Base-by-base conservation (phyloP, 2,329 filamentous ascomycete species). In the Pseudogymnoascus sp. region DNA sequence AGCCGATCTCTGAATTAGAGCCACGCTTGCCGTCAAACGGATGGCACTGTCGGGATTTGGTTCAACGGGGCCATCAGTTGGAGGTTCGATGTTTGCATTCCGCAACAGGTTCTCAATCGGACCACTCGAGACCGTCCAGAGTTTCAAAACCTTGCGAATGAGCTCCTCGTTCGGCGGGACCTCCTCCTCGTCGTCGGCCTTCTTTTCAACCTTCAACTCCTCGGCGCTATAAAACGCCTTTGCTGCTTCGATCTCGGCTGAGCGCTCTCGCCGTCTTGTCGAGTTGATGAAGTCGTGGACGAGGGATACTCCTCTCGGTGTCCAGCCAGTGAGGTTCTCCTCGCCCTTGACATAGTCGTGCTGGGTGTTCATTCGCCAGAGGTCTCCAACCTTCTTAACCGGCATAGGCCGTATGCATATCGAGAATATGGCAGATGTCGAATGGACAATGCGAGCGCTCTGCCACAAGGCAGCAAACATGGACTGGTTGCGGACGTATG, bases 261-360 rank as follows among this genome's bases (percentile, higher is more conserved):
- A 82, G 14, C 92, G 87, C 65, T 84, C 81, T 69, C 87, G 87
- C 72, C 90, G 88, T 76, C 90, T 92, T 66, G 87, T 87, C 5
- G 89, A 84, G 10, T 82, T 77, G 63, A 97, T 88, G 71, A 89
- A 96, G 75, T 99, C 95, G 65, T 87, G 86, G n/a, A 99, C 88
- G 0, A 99, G 79, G 0, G 92, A 96, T 2, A 98, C 90, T 37
- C 95, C 92, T 45, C 95, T 85, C 1, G 95, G 93, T 6, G 88
- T 86, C 95, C 95, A 99, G 64, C 87, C 86, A 2, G 82, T 86
- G 41, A 99, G 80, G 60, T 88, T 83, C 75, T 99, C 95, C 76
- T 99, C 93, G 63, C 95, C 95, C 75, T 96, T 97, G 71, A 99
- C 90, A 73, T 97, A 98, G 74, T 96, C 92, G 71, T 96, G 90